phyloP scores from a whole-genome alignment of 2,329 filamentous ascomycete genomes.

The Dothistroma septosporum region DNA sequence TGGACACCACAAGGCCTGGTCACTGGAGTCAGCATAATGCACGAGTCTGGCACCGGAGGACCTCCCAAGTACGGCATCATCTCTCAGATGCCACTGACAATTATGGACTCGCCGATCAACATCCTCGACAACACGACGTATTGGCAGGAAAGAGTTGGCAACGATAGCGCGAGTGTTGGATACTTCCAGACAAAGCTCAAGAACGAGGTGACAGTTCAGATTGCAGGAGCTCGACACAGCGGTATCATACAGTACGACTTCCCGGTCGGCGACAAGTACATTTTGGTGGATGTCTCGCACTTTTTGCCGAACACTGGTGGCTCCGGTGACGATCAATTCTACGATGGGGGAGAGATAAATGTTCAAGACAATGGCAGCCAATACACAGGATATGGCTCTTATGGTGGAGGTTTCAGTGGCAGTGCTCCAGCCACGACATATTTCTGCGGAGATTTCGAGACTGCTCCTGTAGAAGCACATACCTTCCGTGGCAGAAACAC shows the following conservation, averaged over 20 bases:
- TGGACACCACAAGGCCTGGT: constrained; percentile 35
- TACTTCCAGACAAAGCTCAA: constrained; percentile 57
- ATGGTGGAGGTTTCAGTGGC: constrained; percentile 62
- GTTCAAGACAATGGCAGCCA: constrained; percentile 45
- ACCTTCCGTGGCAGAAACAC: constrained; percentile 35
- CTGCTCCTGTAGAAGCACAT: constrained; percentile 31
- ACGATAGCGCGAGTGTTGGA: constrained; percentile 52
- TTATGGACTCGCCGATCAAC: constrained; percentile 35
- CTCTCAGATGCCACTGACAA: constrained; percentile 50
- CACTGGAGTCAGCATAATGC: constrained; percentile 48
- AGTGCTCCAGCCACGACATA: constrained; percentile 55
- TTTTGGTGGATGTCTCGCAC: constrained; percentile 62
- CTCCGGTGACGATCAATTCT: constrained; percentile 50
- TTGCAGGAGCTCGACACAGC: constrained; percentile 54
- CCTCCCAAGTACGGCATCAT: constrained; percentile 66
- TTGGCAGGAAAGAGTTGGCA: constrained; percentile 34
- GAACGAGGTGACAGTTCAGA: constrained; percentile 54
- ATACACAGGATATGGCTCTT: constrained; percentile 57
- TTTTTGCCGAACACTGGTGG: constrained; percentile 52
- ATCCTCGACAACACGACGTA: constrained; percentile 41
- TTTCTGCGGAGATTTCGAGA: constrained; percentile 60
- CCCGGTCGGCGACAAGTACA: constrained; percentile 44
- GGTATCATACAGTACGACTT: constrained; percentile 62
- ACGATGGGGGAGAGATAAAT: constrained; percentile 55
- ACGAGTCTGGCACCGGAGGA: constrained; percentile 64